Conservation (phyloP, 306 rosid genomes). For the Styphnolobium japonicum region DNA sequence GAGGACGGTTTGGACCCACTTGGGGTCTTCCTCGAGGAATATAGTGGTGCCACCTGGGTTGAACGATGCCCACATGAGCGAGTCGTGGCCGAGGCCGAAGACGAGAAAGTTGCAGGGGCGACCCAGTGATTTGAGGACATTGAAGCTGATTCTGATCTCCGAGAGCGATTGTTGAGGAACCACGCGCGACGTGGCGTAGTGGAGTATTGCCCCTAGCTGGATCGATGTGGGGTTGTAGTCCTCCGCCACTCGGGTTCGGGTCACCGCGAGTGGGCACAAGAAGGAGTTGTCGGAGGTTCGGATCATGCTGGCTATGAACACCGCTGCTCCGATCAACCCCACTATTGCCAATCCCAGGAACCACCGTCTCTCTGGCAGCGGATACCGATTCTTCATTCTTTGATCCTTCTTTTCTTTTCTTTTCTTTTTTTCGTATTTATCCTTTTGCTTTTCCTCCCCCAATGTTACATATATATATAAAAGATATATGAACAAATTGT, state of each 20-base stretch:
- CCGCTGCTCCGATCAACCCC: slow-evolving; percentile 47
- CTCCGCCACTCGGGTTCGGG: background rate
- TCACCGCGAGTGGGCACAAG: slow-evolving; percentile 29
- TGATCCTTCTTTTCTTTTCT: no score
- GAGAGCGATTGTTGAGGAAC: slow-evolving; percentile 70
- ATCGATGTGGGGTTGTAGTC: slow-evolving; percentile 23
- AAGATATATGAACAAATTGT: background rate
- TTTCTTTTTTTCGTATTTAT: background rate
- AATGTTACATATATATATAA: background rate
- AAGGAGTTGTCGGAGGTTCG: slow-evolving; percentile 24
- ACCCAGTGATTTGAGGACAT: slow-evolving; percentile 48
- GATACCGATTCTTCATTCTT: slow-evolving; percentile 36
- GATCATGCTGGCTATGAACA: slow-evolving; percentile 38
- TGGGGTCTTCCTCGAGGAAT: slow-evolving; percentile 89
- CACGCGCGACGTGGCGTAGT: slow-evolving; percentile 76
- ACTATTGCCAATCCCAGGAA: slow-evolving; percentile 36
- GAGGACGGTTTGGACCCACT: slow-evolving; percentile 76
- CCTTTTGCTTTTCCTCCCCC: background rate
- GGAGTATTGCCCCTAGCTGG: slow-evolving; percentile 67
- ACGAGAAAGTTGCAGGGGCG: slow-evolving; percentile 80
- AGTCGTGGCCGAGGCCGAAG: slow-evolving; percentile 88
- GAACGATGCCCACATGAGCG: slow-evolving; percentile 90
- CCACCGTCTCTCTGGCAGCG: slow-evolving; percentile 37
- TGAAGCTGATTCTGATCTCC: slow-evolving; percentile 67
- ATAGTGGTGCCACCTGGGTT: slow-evolving; percentile 77